These are phyloP conservation scores for Stagonosporopsis tanaceti DNA, from an alignment of 2,329 filamentous ascomycete genomes.

Conservation along the genomic window DNA sequence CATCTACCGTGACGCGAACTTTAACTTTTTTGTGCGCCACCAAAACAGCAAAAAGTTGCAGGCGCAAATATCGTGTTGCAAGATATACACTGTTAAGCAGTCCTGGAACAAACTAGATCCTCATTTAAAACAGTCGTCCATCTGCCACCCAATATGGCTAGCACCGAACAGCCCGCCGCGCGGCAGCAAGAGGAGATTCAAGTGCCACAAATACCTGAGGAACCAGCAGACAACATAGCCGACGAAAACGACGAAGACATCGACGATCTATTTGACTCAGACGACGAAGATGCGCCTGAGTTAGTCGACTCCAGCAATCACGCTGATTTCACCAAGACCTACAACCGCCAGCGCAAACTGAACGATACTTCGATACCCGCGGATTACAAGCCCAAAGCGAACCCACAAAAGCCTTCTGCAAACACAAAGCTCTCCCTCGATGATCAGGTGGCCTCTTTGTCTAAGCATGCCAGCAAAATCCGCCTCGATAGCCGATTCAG, in stretches of 20 bases:
- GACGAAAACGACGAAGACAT: constrained; percentile 67
- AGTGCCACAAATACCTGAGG: constrained; percentile 16
- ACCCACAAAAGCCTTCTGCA: constrained; percentile 72
- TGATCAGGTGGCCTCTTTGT: constrained; percentile 85
- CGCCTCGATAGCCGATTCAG: constrained; percentile 71
- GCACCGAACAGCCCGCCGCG: constrained; percentile 15
- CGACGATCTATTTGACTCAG: constrained; percentile 68
- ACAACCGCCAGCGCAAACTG: constrained; percentile 82
- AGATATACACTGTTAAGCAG: not conserved
- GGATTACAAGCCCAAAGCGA: constrained; percentile 71
- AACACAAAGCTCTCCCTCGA: constrained; percentile 84
- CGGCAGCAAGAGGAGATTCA: constrained; percentile 17
- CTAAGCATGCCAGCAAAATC: constrained; percentile 86
- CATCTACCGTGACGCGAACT: constrained; percentile 6
- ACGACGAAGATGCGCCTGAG: constrained; percentile 63
- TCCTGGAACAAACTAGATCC: not conserved
- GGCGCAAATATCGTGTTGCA: not conserved
- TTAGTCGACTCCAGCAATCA: constrained; percentile 65
- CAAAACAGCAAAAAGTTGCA: not conserved
- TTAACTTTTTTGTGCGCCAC: constrained; percentile 18
- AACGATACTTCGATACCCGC: constrained; percentile 61
- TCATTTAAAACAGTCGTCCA: not conserved
- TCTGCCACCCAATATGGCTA: constrained; percentile 23
- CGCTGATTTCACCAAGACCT: constrained; percentile 80
- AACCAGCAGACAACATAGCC: constrained; percentile 8